Conservation (phyloP, 139 green algal genomes). For the Chlamydomonas incerta region DNA sequence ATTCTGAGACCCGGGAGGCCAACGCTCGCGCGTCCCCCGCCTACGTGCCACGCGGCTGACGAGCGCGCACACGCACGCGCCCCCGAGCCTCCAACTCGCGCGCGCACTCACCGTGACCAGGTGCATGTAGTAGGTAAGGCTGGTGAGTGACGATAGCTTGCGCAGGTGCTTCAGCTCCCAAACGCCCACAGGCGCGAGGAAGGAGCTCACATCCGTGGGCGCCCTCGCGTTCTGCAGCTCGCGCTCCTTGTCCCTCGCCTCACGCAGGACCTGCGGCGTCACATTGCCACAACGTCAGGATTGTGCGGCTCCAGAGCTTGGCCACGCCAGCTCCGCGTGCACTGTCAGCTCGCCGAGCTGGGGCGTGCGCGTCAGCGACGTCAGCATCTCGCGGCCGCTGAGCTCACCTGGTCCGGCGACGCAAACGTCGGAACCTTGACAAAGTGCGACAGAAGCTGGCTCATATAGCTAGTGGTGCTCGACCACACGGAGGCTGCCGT, state of each 20-base stretch:
- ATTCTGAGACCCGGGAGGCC: no score
- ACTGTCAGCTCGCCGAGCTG: background rate
- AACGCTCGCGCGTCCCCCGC: no score
- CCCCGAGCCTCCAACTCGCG: background rate
- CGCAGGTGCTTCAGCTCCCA: constrained; percentile 74
- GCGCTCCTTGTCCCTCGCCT: constrained; percentile 35
- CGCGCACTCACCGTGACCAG: constrained; percentile 38
- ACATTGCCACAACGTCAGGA: background rate
- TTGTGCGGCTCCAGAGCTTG: background rate
- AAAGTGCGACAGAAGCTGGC: constrained; percentile 19
- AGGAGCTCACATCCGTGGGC: constrained; percentile 66
- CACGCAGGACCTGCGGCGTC: constrained; percentile 20
- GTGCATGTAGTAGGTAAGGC: constrained; percentile 50
- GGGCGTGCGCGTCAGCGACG: background rate
- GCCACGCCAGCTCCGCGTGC: background rate
- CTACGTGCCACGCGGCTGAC: no score
- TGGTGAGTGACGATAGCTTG: constrained; percentile 57
- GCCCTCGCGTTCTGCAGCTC: constrained; percentile 27
- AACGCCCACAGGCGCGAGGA: constrained; percentile 59
- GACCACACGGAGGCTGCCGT: background rate
- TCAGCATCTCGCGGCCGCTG: background rate
- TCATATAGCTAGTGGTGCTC: constrained; percentile 3
- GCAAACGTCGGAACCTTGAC: background rate
- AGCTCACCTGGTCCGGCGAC: background rate
- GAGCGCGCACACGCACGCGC: no score